Conservation (phyloP, 2,329 filamentous ascomycete species). For the Cladosporium sp. region DNA sequence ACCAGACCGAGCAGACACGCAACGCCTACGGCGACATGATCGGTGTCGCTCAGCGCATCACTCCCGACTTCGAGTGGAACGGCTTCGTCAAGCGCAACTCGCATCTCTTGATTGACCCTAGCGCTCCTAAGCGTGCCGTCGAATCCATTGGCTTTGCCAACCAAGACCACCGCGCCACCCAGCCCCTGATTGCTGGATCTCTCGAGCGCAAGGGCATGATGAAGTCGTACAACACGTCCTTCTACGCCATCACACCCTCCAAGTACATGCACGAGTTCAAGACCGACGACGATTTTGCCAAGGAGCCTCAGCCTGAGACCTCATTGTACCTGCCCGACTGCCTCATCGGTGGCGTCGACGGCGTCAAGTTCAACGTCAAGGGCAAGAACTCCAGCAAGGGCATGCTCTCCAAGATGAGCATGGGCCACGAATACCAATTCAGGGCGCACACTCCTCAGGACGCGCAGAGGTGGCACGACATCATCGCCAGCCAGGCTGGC, state of each 20-base stretch:
- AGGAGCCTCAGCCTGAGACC: constrained; percentile 77
- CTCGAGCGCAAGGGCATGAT: constrained; percentile 90
- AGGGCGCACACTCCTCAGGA: constrained; percentile 79
- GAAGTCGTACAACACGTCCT: constrained; percentile 71
- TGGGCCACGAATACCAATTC: constrained; percentile 76
- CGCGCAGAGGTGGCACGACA: constrained; percentile 78
- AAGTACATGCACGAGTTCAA: constrained; percentile 96
- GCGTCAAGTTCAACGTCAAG: constrained; percentile 88
- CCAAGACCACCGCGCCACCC: constrained; percentile 74
- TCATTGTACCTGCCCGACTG: constrained; percentile 93
- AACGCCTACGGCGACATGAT: constrained; percentile 82
- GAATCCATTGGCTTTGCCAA: constrained; percentile 80
- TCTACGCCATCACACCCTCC: constrained; percentile 85
- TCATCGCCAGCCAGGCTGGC: constrained; percentile 62
- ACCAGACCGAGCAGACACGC: constrained; percentile 76
- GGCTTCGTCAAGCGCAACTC: constrained; percentile 71
- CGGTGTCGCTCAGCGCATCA: constrained; percentile 68
- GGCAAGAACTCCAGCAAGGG: constrained; percentile 83
- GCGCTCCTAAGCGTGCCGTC: constrained; percentile 67
- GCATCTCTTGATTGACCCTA: constrained; percentile 72
- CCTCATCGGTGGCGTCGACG: constrained; percentile 65
- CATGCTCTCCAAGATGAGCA: constrained; percentile 73
- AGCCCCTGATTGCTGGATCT: constrained; percentile 78
- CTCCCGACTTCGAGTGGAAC: constrained; percentile 86
- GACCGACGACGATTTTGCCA: constrained; percentile 70